Percentiles rank a stretch among this genome's conserved stretches.
Evolutionary conservation across 2,329 filamentous ascomycete genomes (phyloP).

Genomic region (Achaetomium macrosporum): DNA sequence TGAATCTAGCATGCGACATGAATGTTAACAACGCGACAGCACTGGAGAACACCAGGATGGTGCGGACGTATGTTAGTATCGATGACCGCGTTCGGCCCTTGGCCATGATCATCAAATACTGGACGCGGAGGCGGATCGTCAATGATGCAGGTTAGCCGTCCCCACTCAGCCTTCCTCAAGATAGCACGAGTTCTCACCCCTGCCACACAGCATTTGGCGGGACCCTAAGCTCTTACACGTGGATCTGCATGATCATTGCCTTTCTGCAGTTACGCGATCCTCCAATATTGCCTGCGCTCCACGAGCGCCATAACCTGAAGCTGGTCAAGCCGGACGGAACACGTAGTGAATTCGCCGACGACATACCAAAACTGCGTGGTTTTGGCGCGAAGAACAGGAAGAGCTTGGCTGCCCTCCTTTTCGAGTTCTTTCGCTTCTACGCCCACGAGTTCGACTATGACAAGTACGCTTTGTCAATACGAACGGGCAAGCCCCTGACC

Average conservation of each 20-base stretch:
- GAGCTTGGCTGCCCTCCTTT: slow-evolving; percentile 77
- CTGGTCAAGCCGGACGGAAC: slow-evolving; percentile 57
- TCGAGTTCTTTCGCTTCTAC: slow-evolving; percentile 93
- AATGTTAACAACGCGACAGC: slow-evolving; percentile 97
- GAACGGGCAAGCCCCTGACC: slow-evolving; percentile 69
- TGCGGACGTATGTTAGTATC: slow-evolving; percentile 91
- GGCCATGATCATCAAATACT: slow-evolving; percentile 96
- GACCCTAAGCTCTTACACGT: slow-evolving; percentile 95
- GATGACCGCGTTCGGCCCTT: slow-evolving; percentile 85
- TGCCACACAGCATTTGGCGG: slow-evolving; percentile 68
- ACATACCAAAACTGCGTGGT: slow-evolving; percentile 65
- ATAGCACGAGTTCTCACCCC: slow-evolving; percentile 1
- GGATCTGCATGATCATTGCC: slow-evolving; percentile 97
- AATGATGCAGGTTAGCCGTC: slow-evolving; percentile 85
- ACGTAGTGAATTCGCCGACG: slow-evolving; percentile 77
- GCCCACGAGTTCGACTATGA: slow-evolving; percentile 91
- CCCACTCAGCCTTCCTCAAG: not conserved
- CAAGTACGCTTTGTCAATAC: slow-evolving; percentile 75
- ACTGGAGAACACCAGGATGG: slow-evolving; percentile 95
- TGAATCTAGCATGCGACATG: slow-evolving; percentile 88
- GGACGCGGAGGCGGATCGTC: slow-evolving; percentile 86
- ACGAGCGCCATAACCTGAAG: slow-evolving; percentile 63
- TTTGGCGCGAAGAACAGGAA: slow-evolving; percentile 78
- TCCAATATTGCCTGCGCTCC: slow-evolving; percentile 78
- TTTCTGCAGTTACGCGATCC: slow-evolving; percentile 85